Conservation (phyloP, 2,329 filamentous ascomycete genomes). For the Colletotrichum sp. region DNA sequence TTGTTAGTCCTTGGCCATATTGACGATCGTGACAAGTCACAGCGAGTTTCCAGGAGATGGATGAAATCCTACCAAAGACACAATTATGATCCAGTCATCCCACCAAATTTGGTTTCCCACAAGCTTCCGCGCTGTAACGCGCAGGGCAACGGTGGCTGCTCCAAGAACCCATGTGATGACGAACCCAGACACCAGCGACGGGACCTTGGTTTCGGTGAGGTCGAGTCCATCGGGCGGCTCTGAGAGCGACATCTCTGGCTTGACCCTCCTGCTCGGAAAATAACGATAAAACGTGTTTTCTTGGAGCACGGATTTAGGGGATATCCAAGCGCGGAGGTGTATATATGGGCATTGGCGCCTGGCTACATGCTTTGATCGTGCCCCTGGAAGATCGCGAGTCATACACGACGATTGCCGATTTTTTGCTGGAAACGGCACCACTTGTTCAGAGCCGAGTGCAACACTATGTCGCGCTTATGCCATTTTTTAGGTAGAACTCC, state of each 20-base stretch:
- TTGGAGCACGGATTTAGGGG: neutral
- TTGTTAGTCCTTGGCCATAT: neutral
- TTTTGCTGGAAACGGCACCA: neutral
- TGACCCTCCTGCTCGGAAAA: neutral
- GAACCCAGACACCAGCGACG: constrained; percentile 21
- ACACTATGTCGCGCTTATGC: neutral
- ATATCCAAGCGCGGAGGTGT: neutral
- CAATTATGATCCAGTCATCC: constrained; percentile 29
- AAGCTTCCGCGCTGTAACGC: constrained; percentile 23
- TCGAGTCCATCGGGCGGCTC: constrained; percentile 9
- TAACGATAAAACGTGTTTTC: neutral
- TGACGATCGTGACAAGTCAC: neutral
- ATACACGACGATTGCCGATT: neutral
- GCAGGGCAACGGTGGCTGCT: constrained; percentile 18
- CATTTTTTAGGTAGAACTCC: neutral
- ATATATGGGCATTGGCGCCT: neutral
- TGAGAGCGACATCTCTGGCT: neutral
- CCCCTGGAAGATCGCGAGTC: neutral
- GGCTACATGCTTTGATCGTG: neutral
- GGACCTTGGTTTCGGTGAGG: constrained; percentile 22
- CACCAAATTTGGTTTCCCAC: constrained; percentile 23
- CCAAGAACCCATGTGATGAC: constrained; percentile 22
- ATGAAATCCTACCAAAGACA: constrained; percentile 22
- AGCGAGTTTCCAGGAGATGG: neutral
- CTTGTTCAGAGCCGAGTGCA: neutral